Evolutionary conservation across 2,329 filamentous ascomycete genomes (phyloP), one percentile per base, ranked within the genome.

Genomic region (Monilinia fructicola): DNA sequence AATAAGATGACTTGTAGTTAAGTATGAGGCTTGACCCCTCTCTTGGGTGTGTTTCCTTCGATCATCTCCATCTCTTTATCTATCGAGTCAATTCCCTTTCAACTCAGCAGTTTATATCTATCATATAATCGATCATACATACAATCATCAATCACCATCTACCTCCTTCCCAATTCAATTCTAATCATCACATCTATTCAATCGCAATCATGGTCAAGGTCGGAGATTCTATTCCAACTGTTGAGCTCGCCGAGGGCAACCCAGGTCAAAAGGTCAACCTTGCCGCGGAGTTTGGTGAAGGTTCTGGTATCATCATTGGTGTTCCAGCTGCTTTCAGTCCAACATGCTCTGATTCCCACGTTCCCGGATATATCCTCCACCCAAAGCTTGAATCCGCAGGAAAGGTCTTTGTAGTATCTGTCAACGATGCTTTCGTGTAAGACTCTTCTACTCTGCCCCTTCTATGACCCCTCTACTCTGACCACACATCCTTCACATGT

Each of bases 351-450:
- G 83, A 85, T 71, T 82, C 81, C 55, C 94, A 98, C 77, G 84
- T 98, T 56, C 94, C 94, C 0, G 91, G 91, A 67, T 98, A 92
- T 80, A 89, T 97, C 78, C 87, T 87, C 76, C 90, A 92, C 77
- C 84, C 89, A 66, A 87, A 89, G 77, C 84, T 96, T 73, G 90
- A 90, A 80, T 82, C 88, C 69, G 92, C 90, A 42, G 93, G 92
- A 59, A 84, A 90, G 74, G 91, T 97, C 61, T 96, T 96, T 75
- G 92, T 98, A 54, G 87, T 98, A 61, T 88, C 90, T 16, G 93
- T 97, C 76, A 98, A 97, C 77, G 94, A 98, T 78, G 87, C 93
- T 35, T 97, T 97, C 78, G 93, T 96, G 91, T 96, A 83, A 79
- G 90, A 55, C 23, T 9, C 16, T n/a, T 23, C 10, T 16, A 42